phyloP scores from a whole-genome alignment of 257 asterid species.

The Lycium ferocissimum region DNA sequence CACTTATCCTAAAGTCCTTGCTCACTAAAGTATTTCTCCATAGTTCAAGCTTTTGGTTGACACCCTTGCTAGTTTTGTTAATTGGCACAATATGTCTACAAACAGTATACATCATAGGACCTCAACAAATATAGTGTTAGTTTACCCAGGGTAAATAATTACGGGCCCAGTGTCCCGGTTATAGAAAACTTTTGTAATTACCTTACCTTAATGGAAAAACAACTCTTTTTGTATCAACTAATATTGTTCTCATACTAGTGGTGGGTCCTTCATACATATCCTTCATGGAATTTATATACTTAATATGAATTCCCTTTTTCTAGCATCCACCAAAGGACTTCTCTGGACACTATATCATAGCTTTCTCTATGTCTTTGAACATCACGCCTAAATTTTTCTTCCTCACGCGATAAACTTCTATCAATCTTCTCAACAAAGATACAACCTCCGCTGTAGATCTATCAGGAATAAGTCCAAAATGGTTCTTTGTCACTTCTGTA shows the following conservation, averaged over 20 bases:
- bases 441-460: neutral
- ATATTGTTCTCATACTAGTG: neutral
- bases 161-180: neutral
- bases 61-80: neutral
- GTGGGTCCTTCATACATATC: neutral
- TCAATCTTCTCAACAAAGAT: neutral
- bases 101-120: neutral
- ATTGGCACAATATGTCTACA: neutral
- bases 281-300: neutral
- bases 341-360: neutral
- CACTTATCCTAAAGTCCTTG: neutral
- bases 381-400: neutral
- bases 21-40: neutral
- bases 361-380: neutral
- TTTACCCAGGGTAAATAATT: neutral
- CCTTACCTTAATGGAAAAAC: too few relatives aligned
- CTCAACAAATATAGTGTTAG: neutral
- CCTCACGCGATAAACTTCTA: neutral
- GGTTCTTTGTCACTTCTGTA: neutral
- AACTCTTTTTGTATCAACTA: neutral
- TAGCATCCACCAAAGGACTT: neutral
- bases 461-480: neutral
- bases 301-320: slow-evolving; percentile 1
- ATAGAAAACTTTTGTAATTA: neutral
- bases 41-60: slow-evolving; percentile 25